Percentiles rank a stretch among this genome's conserved stretches.
phyloP scores from a whole-genome alignment of 1,284 basidiomycete species.

The Tetrapyrgos nigripes region DNA sequence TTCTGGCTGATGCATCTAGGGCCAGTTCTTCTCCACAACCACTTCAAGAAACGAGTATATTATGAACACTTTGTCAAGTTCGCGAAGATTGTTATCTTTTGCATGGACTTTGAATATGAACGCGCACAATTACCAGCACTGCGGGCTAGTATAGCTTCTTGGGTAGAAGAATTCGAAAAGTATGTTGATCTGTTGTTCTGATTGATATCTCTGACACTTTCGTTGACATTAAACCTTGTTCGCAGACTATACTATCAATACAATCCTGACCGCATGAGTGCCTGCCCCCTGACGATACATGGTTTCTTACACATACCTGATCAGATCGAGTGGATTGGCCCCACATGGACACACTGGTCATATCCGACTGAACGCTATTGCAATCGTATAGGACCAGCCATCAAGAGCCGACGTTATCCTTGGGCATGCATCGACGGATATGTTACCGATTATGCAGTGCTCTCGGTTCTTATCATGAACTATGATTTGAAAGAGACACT shows the following conservation, averaged over 20 bases:
- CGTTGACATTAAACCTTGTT: neutral
- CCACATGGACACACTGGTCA: conserved; percentile 45
- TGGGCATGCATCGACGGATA: conserved; percentile 35
- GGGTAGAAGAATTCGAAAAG: conserved; percentile 32
- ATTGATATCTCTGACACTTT: neutral
- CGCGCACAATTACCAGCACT: conserved; percentile 19
- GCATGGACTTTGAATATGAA: conserved; percentile 22
- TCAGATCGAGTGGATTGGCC: conserved; percentile 38
- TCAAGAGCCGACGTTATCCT: conserved; percentile 36
- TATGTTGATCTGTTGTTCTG: conserved; percentile 8
- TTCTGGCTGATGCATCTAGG: conserved; percentile 26
- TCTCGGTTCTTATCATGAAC: conserved; percentile 32
- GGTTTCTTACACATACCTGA: conserved; percentile 41
- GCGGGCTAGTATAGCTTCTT: conserved; percentile 16
- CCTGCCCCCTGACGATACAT: conserved; percentile 42
- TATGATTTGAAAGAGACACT: conserved; percentile 27
- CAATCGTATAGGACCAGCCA: conserved; percentile 31
- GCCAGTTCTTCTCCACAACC: conserved; percentile 21
- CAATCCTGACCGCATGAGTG: conserved; percentile 27
- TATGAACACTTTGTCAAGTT: conserved; percentile 31
- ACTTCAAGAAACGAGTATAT: conserved; percentile 21
- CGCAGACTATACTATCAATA: conserved; percentile 44
- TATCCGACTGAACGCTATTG: conserved; percentile 47
- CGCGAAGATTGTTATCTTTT: conserved; percentile 21
- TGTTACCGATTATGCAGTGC: conserved; percentile 32